Evolutionary conservation across 331 rosid genomes (phyloP), one percentile per base, ranked within the genome.

Genomic region (Dryas integrifolia): DNA sequence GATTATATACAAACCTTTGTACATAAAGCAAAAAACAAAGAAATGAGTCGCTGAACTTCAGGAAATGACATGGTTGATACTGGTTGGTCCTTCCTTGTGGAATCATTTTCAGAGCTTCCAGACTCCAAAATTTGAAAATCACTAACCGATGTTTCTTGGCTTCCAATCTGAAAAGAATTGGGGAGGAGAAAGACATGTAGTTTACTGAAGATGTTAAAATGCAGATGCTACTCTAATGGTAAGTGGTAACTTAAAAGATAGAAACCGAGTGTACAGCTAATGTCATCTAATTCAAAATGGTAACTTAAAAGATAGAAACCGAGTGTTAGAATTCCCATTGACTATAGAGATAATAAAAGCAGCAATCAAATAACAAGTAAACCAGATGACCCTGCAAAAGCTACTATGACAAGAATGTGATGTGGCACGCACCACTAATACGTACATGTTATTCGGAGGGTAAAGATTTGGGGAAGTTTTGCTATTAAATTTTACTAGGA

Each of bases 11-110:
- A 79, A 75, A 95, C 99, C 99, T 95, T 95, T 40, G 88, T 87
- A 75, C 97, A 95, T 69, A 95, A 77, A 76, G 99, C 97, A 79
- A 95, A 95, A 87, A 86, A 90, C 75, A 95, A 82, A 80, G 99
- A 92, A 67, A 88, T 84, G 58, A 84, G 85, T 77, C 96, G 87
- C 79, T 95, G 97, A 45, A 89, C 93, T 81, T 95, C 99, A 81
- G 88, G 66, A 72, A 89, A 76, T 26, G 96, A 85, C 80, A 84
- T 67, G 57, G 89, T 72, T 21, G 97, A 67, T 67, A 67, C 47
- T 46, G 85, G 77, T 51, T 80, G 87, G 53, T 72, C 82, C 77
- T 76, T 67, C 72, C 53, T 71, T 46, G 72, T 9, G 65, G 89
- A 72, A 79, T 91, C 87, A 73, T 79, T 85, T 83, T 88, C 96